phyloP scores from a whole-genome alignment of 352 stramenopile genomes.

The Blastocystis sp. region DNA sequence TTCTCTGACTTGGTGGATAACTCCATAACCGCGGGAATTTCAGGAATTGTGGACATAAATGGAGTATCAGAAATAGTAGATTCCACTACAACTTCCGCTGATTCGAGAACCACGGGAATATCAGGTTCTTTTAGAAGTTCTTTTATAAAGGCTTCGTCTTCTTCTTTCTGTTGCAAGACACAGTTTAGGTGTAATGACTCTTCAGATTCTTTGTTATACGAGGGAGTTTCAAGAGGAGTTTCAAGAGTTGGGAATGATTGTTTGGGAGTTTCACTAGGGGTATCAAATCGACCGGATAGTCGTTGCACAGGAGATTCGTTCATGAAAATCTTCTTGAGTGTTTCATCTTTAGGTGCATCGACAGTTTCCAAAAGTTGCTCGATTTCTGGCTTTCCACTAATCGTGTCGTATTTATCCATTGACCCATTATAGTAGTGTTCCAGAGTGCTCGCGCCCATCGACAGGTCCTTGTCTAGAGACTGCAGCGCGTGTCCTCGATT shows the following conservation, averaged over 20 bases:
- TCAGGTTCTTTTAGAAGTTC: background rate
- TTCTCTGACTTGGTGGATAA: background rate
- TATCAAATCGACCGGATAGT: background rate
- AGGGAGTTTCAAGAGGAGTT: background rate
- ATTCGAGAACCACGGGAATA: background rate
- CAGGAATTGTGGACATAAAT: background rate
- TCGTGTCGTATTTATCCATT: constrained; percentile 24
- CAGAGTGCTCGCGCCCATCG: constrained; percentile 10
- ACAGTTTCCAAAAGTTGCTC: constrained; percentile 99
- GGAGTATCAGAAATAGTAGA: background rate
- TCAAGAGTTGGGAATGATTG: background rate
- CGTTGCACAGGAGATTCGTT: constrained; percentile 67
- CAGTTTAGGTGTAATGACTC: background rate
- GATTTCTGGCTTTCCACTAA: constrained; percentile 58
- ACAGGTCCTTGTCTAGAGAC: background rate
- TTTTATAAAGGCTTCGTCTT: constrained; percentile 3
- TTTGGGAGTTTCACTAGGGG: background rate
- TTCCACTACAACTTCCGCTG: too few species aligned
- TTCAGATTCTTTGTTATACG: background rate
- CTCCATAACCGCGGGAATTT: background rate
- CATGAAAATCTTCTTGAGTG: constrained; percentile 96
- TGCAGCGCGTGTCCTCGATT: background rate
- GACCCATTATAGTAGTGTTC: background rate
- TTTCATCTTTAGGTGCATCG: constrained; percentile 71
- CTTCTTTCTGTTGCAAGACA: background rate